Percentiles rank a stretch among this genome's conserved stretches.
Conservation (phyloP, 1,284 basidiomycete genomes). For the Fistulinella cinereoalba region DNA sequence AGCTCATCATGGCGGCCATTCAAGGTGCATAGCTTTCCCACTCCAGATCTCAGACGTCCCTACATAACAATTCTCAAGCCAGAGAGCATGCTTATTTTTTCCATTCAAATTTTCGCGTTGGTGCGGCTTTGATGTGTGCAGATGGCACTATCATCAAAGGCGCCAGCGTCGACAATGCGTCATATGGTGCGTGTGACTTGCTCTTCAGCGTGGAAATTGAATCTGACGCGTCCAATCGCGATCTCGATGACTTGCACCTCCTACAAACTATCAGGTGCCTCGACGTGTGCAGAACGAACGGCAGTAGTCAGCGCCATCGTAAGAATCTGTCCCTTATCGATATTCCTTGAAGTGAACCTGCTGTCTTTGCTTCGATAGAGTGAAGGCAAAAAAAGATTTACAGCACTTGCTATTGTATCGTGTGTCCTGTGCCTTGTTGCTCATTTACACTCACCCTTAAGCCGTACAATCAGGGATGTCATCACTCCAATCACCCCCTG, state of each 20-base stretch:
- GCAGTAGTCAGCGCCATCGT: slow-evolving; percentile 84
- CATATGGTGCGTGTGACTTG: slow-evolving; percentile 81
- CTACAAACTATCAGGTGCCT: too few relatives aligned
- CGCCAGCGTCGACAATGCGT: slow-evolving; percentile 89
- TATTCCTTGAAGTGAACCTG: too few relatives aligned
- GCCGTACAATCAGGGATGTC: slow-evolving; percentile 52
- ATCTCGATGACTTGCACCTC: too few relatives aligned
- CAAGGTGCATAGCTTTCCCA: too few relatives aligned
- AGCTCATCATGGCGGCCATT: too few relatives aligned
- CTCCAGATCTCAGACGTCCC: not conserved
- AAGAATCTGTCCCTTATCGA: slow-evolving; percentile 31
- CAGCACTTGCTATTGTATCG: slow-evolving; percentile 74
- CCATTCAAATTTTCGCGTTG: slow-evolving; percentile 89
- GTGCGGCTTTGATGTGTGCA: slow-evolving; percentile 72
- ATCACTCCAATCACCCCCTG: slow-evolving; percentile 72
- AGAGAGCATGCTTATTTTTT: slow-evolving; percentile 60
- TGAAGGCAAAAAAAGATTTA: slow-evolving; percentile 65
- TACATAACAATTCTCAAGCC: slow-evolving; percentile 36
- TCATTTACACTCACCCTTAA: too few relatives aligned
- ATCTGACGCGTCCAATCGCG: too few relatives aligned
- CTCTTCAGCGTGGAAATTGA: too few relatives aligned
- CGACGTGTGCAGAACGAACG: slow-evolving; percentile 86
- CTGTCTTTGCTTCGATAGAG: slow-evolving; percentile 50
- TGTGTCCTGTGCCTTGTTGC: too few relatives aligned
- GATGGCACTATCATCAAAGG: slow-evolving; percentile 77